phyloP scores from a whole-genome alignment of 2,329 filamentous ascomycete species.

The Talaromyces sp. region DNA sequence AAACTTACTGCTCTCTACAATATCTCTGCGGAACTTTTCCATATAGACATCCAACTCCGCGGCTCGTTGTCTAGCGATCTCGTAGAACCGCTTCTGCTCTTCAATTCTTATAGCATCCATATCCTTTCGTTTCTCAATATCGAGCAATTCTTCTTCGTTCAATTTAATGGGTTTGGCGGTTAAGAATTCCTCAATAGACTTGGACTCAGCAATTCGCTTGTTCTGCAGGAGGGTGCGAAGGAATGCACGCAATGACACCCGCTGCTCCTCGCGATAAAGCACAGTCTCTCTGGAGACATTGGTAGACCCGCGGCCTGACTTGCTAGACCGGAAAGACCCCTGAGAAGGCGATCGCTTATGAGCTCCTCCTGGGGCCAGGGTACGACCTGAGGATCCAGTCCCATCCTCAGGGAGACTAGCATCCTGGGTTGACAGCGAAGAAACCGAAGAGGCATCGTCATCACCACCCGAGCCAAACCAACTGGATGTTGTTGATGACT shows the following conservation, averaged over 20 bases:
- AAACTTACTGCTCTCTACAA: slow-evolving; percentile 70
- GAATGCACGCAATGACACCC: slow-evolving; percentile 88
- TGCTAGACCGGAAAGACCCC: slow-evolving; percentile 33
- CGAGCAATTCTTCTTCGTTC: slow-evolving; percentile 79
- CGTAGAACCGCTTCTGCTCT: slow-evolving; percentile 92
- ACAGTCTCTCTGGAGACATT: slow-evolving; percentile 55
- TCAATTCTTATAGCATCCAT: slow-evolving; percentile 87
- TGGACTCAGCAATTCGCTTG: slow-evolving; percentile 78
- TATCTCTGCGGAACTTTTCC: slow-evolving; percentile 74
- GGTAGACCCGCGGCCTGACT: slow-evolving; percentile 38
- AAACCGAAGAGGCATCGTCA: slow-evolving; percentile 73
- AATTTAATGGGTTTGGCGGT: slow-evolving; percentile 70
- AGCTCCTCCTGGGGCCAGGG: slow-evolving; percentile 32
- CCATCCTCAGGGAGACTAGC: slow-evolving; percentile 47
- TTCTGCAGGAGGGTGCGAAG: slow-evolving; percentile 85
- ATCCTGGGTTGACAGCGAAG: slow-evolving; percentile 73
- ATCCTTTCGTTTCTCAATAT: slow-evolving; percentile 76
- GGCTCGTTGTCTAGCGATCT: slow-evolving; percentile 87
- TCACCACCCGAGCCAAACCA: slow-evolving; percentile 65
- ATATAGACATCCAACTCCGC: slow-evolving; percentile 96
- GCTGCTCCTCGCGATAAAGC: slow-evolving; percentile 83
- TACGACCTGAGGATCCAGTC: slow-evolving; percentile 35
- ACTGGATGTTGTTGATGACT: slow-evolving; percentile 68
- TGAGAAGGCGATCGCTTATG: slow-evolving; percentile 32
- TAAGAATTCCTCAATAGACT: slow-evolving; percentile 82